phyloP scores from a whole-genome alignment of 139 green algal species.

The Chlamydomonas eustigma region DNA sequence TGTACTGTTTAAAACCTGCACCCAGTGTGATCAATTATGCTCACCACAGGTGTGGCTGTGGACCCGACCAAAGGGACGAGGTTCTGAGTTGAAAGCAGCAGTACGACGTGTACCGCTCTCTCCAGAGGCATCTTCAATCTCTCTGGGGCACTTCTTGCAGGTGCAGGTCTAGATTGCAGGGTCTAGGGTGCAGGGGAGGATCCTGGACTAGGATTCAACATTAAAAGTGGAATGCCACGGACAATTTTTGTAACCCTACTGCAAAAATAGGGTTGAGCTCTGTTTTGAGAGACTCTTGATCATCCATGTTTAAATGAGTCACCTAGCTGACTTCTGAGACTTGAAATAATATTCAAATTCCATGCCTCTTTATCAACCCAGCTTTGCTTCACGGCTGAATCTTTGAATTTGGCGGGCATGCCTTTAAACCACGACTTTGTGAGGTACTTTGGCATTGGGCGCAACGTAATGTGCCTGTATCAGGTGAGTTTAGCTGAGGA shows the following conservation, averaged over 20 bases:
- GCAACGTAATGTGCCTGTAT: conserved; percentile 71
- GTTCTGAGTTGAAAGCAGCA: not conserved
- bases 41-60: conserved; percentile 68
- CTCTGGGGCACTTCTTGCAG: conserved; percentile 69
- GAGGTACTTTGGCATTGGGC: conserved; percentile 74
- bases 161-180: no score
- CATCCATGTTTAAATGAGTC: no score
- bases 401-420: conserved; percentile 45
- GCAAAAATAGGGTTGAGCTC: no score
- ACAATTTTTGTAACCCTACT: no score
- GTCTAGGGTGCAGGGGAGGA: no score
- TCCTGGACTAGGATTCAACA: no score
- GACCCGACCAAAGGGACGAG: conserved; percentile 57
- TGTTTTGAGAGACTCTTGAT: no score
- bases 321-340: no score
- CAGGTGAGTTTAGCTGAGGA: no score
- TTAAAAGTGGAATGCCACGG: no score
- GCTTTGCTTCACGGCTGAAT: conserved; percentile 32
- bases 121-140: conserved; percentile 58
- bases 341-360: no score
- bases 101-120: conserved; percentile 58
- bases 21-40: not conserved
- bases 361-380: not conserved
- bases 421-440: conserved; percentile 62
- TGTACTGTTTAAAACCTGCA: no score